phyloP scores from a whole-genome alignment of 352 stramenopile genomes.

The Globisporangium okanoganense region DNA sequence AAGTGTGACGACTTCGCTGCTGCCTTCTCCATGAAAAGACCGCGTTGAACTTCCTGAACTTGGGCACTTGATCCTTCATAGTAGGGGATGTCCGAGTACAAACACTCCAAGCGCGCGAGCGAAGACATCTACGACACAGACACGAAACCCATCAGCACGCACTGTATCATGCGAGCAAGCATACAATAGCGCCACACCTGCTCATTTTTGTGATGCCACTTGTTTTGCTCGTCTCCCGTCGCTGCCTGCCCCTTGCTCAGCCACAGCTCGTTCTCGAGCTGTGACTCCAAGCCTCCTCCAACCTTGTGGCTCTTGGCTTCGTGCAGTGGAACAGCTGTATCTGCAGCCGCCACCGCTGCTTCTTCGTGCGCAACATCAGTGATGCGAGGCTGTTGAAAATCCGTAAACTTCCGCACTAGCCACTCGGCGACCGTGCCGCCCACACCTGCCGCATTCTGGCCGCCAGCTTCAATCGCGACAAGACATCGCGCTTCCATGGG shows the following conservation, averaged over 20 bases:
- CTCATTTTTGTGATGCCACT: not conserved
- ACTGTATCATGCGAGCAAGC: not conserved
- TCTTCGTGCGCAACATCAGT: not conserved
- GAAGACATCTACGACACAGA: conserved; percentile 18
- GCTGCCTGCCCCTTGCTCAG: conserved; percentile 6
- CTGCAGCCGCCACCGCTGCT: not conserved
- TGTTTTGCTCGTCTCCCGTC: not conserved
- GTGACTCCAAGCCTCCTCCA: conserved; percentile 28
- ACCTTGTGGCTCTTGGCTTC: not conserved
- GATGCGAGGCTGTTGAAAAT: not conserved
- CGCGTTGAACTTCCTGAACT: not conserved
- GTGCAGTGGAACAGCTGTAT: not conserved
- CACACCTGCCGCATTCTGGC: not conserved
- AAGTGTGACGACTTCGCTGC: conserved; percentile 21
- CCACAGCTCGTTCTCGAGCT: conserved; percentile 39
- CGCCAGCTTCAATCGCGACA: conserved; percentile 25
- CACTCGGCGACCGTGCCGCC: conserved; percentile 28
- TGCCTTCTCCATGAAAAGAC: not conserved
- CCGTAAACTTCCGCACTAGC: conserved; percentile 33
- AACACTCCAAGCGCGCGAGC: conserved; percentile 28
- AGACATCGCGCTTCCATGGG: conserved; percentile 42
- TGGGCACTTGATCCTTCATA: conserved; percentile 16
- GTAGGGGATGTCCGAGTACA: conserved; percentile 50
- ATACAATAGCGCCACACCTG: conserved; percentile 1
- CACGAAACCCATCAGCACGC: not conserved